Conservation (phyloP, 306 rosid species). For the Datisca glomerata region DNA sequence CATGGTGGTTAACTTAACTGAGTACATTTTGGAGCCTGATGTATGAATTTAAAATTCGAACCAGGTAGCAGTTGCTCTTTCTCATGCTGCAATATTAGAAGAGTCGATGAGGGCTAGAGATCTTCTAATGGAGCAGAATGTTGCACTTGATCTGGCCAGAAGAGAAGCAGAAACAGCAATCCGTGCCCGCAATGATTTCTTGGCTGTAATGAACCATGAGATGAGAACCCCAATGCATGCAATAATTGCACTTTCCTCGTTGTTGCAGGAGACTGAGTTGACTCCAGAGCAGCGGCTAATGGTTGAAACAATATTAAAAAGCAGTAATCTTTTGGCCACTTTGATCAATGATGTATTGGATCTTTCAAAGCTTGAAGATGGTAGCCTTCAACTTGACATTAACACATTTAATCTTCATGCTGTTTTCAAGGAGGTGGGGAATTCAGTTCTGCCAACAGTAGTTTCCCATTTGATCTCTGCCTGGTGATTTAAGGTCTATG, state of each 20-base stretch:
- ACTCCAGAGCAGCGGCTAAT: slow-evolving; percentile 92
- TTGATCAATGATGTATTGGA: slow-evolving; percentile 89
- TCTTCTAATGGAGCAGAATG: slow-evolving; percentile 85
- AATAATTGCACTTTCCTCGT: slow-evolving; percentile 87
- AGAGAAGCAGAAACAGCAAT: slow-evolving; percentile 99
- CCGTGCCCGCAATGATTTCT: slow-evolving; percentile 93
- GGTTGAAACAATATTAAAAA: slow-evolving; percentile 85
- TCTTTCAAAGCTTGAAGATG: slow-evolving; percentile 97
- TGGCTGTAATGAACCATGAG: slow-evolving; percentile 98
- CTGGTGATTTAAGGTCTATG: slow-evolving; percentile 13
- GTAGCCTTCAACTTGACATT: slow-evolving; percentile 81
- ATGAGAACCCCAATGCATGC: slow-evolving; percentile 99
- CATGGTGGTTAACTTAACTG: not conserved
- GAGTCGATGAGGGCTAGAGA: slow-evolving; percentile 99
- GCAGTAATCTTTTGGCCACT: slow-evolving; percentile 89
- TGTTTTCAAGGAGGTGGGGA: slow-evolving; percentile 66
- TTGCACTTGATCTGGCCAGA: slow-evolving; percentile 92
- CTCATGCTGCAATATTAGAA: slow-evolving; percentile 97
- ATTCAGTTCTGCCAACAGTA: not conserved
- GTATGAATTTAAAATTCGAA: not conserved
- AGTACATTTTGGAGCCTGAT: not conserved
- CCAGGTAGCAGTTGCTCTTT: slow-evolving; percentile 98
- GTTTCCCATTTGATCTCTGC: slow-evolving; percentile 11
- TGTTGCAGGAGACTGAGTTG: slow-evolving; percentile 85
- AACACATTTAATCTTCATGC: slow-evolving; percentile 68